These are phyloP conservation scores for Tricholoma matsutake DNA, from an alignment of 768 basidiomycete genomes.

Conservation along the genomic window DNA sequence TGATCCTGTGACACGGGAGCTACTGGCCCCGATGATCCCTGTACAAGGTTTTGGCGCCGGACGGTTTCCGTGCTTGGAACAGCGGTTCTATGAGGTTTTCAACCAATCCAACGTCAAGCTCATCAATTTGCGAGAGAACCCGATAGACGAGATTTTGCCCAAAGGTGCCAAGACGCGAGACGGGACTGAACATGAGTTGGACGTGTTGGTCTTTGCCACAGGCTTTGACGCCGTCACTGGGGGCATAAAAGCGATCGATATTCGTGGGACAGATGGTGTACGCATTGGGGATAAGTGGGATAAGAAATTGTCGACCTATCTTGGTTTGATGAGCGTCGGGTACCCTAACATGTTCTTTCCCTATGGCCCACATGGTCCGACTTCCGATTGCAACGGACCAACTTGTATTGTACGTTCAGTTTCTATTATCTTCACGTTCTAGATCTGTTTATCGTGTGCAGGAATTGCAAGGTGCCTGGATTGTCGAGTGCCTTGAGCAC, in stretches of 20 bases:
- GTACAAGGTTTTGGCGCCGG: conserved; percentile 21
- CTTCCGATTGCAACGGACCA: conserved; percentile 23
- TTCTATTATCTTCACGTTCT: not conserved
- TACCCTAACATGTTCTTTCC: conserved; percentile 27
- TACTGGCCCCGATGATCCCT: conserved; percentile 18
- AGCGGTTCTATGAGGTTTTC: conserved; percentile 21
- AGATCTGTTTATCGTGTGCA: not conserved
- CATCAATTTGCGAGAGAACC: conserved; percentile 15
- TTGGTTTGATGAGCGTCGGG: conserved; percentile 18
- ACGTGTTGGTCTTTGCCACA: conserved; percentile 5
- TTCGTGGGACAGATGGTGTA: conserved; percentile 16
- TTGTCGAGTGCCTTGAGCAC: conserved; percentile 16
- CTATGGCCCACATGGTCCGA: conserved; percentile 24
- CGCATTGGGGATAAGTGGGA: conserved; percentile 21
- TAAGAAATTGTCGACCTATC: conserved; percentile 17
- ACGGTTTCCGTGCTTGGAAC: conserved; percentile 17
- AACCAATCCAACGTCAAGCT: conserved; percentile 23
- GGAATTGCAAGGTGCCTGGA: conserved; percentile 26
- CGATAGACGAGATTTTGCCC: not conserved
- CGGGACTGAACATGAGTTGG: conserved; percentile 6
- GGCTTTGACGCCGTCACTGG: conserved; percentile 25
- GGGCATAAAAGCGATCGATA: conserved; percentile 17
- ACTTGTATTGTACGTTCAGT: conserved; percentile 16
- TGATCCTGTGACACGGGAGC: conserved; percentile 18
- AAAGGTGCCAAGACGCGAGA: conserved; percentile 2